Base-by-base conservation (phyloP, 1,139 yeast genomes). In the Blastobotrys ciferrii region DNA sequence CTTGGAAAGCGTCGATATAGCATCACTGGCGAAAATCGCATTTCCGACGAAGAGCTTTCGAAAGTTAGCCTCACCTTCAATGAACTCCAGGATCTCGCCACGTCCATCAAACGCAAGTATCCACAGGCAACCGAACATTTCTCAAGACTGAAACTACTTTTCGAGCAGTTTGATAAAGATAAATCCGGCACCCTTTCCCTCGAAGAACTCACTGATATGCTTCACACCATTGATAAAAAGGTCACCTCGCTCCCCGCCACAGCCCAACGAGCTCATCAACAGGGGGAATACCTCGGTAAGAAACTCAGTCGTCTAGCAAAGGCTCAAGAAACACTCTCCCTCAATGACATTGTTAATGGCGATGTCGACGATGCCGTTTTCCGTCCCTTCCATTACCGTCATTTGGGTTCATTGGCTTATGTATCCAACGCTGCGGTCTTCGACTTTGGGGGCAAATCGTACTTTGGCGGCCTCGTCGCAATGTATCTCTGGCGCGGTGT, bases 401-500 rank as follows among this genome's bases (percentile, higher is more conserved):
- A 81, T 61, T 65, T 80, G 53, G 86, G 86, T 9, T 77, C 82
- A 3, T 66, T 81, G 53, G 85, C 86, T 1, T 81, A 81, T 54
- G 70, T 81, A 47, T 83, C 84, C 53, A 80, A 80, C 58, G 79
- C 82, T 31, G 86, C 86, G 0, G 84, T 80, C 28, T 80, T 80
- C 60, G 85, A 81, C 59, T 63, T 79, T 49, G 46, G 46, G 6
- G 81, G 82, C n/a, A 70, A 69, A 35, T 72, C 76, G 54, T 72
- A 78, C 28, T 71, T 78, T 52, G 84, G 85, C 50, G 86, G 85
- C 1, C 62, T 81, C 40, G 64, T 80, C 36, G 85, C 85, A 32
- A 78, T 81, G 81, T 81, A 81, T 61, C 63, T 80, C 47, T 81
- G 86, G 86, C 75, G 86, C 66, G 75, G 82, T 38, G 81, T 79